Base-by-base conservation (phyloP, 352 stramenopile genomes). In the Blastocystis sp. region DNA sequence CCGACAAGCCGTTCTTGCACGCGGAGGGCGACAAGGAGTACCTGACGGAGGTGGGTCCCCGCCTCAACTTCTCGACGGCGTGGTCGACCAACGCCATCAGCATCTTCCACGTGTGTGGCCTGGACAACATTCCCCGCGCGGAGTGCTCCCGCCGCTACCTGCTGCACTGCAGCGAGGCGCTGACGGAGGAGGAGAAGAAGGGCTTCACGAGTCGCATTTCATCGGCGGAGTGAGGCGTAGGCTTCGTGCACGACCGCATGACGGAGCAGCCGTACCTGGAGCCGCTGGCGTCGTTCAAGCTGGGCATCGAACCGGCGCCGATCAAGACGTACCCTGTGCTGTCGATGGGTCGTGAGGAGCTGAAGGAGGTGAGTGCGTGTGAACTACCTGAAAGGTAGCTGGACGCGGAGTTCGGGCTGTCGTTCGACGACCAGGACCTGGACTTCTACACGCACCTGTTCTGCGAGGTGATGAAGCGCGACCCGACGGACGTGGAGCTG, bases 371-470 rank as follows among this genome's bases (percentile, higher is more conserved):
- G 88, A 98, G 98, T 90, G 90, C 94, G 43, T 90, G 77, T 34
- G 2, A 17, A 3, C n/a, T 40, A 3, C 17, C n/a, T 90, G 28
- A 77, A 87, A 91, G 88, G 82, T 87, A 87, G 77, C 65, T 88
- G 11, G 80, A 86, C 56, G 9, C 80, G n/a, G 92, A 94, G 82
- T 94, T 96, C 66, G 96, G 96, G 5, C 91, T 99, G 56, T 96
- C 95, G 41, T 99, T 99, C 89, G 97, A 99, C 91, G 96, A 98
- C 62, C 98, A 95, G 93, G 97, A 99, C 91, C 91, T 99, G 65
- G 93, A 98, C 89, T 99, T 98, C 92, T 99, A 99, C 91, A 93
- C 96, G 4, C 92, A 96, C 48, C 91, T 99, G 11, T 99, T 96
- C 89, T 93, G 96, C 91, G 93, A 98, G 88, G 98, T 98, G 91